A percentile compares a stretch with the other conserved stretches of the same genome.
Evolutionary conservation across 2,329 filamentous ascomycete species (phyloP).

Genomic region (Trichoderma sp.): DNA sequence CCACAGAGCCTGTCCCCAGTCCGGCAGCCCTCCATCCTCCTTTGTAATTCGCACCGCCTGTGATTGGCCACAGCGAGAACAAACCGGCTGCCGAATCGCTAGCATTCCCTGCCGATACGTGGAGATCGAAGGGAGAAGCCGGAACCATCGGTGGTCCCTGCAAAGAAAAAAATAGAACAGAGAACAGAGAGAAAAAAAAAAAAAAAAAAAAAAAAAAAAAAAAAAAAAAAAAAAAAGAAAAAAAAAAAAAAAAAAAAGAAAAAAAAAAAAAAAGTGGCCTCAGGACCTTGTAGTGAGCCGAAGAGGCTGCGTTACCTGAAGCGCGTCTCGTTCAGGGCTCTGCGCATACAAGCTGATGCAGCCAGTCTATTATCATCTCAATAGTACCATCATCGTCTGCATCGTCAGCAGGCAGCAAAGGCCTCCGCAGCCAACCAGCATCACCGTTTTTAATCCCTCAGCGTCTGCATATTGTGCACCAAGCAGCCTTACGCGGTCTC

Average conservation of each 20-base stretch:
- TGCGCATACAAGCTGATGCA: not conserved
- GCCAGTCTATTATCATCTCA: not conserved
- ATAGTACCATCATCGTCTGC: not conserved
- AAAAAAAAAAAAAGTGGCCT: not conserved
- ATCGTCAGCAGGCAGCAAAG: not conserved
- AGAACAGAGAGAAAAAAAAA: not conserved
- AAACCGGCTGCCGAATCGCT: constrained; percentile 35
- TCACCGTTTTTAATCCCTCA: constrained; percentile 5
- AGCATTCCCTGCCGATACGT: constrained; percentile 30
- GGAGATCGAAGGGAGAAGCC: constrained; percentile 36
- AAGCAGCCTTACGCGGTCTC: not conserved
- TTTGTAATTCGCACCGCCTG: not conserved
- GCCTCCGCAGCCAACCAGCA: not conserved
- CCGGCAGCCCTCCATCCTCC: not conserved
- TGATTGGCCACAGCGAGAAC: constrained; percentile 36
- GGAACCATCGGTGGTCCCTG: constrained; percentile 29
- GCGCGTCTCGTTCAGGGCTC: not conserved
- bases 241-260: not conserved
- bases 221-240: not conserved
- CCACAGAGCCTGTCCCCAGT: not conserved
- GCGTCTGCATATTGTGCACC: not conserved
- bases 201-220: not conserved
- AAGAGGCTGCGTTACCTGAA: constrained; percentile 1
- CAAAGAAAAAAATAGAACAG: not conserved
- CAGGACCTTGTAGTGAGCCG: constrained; percentile 1